phyloP scores from a whole-genome alignment of 257 asterid species.

The Jacaranda mimosifolia region DNA sequence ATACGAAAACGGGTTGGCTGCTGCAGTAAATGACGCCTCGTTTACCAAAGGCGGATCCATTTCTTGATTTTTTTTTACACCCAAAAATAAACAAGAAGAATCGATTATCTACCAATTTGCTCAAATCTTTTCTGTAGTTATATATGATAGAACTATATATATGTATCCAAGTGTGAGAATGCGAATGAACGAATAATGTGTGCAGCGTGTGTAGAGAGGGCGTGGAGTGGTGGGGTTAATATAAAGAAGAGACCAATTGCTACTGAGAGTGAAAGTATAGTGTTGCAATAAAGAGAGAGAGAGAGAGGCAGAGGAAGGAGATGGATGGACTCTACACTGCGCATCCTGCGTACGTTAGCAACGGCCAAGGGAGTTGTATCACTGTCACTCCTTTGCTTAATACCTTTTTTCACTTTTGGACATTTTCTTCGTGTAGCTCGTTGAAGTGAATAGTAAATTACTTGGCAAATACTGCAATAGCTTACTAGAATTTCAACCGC shows the following conservation, averaged over 20 bases:
- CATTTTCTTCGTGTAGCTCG: too few species aligned
- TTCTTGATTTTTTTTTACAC: slow-evolving; percentile 17
- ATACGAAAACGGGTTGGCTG: slow-evolving; percentile 71
- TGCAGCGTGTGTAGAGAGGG: slow-evolving; percentile 16
- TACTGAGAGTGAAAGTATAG: slow-evolving; percentile 37
- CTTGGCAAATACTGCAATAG: too few species aligned
- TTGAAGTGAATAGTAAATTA: too few species aligned
- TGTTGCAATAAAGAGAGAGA: slow-evolving; percentile 33
- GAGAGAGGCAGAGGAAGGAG: slow-evolving; percentile 58
- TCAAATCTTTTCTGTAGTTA: not conserved
- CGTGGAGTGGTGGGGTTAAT: slow-evolving; percentile 39
- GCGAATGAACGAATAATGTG: slow-evolving; percentile 29
- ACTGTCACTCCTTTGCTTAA: slow-evolving; percentile 13
- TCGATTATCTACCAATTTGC: slow-evolving; percentile 3
- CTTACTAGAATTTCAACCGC: too few species aligned
- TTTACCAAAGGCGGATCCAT: slow-evolving; percentile 91
- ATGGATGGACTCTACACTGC: slow-evolving; percentile 28
- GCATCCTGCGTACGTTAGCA: slow-evolving; percentile 51
- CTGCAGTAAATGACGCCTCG: slow-evolving; percentile 76
- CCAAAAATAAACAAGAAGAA: slow-evolving; percentile 10
- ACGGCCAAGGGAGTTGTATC: not conserved
- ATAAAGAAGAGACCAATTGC: slow-evolving; percentile 39
- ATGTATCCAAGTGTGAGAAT: not conserved
- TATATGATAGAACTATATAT: not conserved
- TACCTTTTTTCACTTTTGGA: slow-evolving; percentile 13